Base-by-base conservation (phyloP, 371 early-diverging fungal genomes). In the Circinella minor region DNA sequence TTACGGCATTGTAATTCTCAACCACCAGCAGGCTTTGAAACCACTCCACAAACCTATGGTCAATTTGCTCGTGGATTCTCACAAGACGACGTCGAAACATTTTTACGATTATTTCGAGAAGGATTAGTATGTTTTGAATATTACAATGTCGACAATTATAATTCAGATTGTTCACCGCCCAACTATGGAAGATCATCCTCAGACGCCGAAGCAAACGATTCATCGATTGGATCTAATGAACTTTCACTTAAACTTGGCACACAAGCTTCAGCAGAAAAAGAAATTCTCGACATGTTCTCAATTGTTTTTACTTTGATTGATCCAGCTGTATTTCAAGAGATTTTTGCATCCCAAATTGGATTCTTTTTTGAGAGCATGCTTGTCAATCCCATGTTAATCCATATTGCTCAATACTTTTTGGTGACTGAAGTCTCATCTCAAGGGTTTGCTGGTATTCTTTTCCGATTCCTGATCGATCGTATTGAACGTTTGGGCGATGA, bases 291-390 rank as follows among this genome's bases (percentile, higher is more conserved):
- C 70, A 89, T 89, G 39, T 96, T 99, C 82, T 93, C 95, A 0
- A 88, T 91, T 46, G 90, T 95, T 3, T 98, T 98, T 79, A 92
- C 93, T 7, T 74, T 84, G 39, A 78, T 98, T 10, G 98, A 99
- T 70, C 94, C 96, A 0, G 90, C 95, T 4, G 88, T 97, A 1
- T 98, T 98, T 77, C 97, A 97, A 76, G 99, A 99, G 71, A 90
- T 99, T 5, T 94, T 98, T 71, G 82, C 93, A 5, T 90, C 95
- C 1, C 92, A 98, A 74, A 92, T 99, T 66, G 89, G 85, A 17
- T 93, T 88, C 69, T 86, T 98, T 20, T 95, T 97, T 74, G 92
- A 95, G 4, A 88, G 90, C 18, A 93, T 94, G 71, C 75, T 97
- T 34, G 78, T 84, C 73, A 94, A 98, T 74, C 88, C 90, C 0